Conservation (phyloP, 768 basidiomycete genomes). For the Agrocybe pediades region DNA sequence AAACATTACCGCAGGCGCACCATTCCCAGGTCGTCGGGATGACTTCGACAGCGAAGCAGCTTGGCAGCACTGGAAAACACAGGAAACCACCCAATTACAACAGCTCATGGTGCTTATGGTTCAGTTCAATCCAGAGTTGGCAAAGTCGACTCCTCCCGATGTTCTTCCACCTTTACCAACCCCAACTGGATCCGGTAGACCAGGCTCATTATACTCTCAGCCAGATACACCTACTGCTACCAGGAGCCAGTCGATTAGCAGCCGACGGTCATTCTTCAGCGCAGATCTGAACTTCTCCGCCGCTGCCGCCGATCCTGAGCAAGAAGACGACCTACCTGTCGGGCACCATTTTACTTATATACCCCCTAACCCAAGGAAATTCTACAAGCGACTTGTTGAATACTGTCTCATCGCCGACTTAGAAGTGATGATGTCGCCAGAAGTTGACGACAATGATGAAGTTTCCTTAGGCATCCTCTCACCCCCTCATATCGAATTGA, state of each 20-base stretch:
- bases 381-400: slow-evolving; percentile 84
- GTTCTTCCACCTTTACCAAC: slow-evolving; percentile 42
- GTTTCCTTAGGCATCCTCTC: slow-evolving; percentile 93
- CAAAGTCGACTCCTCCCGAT: slow-evolving; percentile 73
- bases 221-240: slow-evolving; percentile 36
- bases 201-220: slow-evolving; percentile 56
- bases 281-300: slow-evolving; percentile 33
- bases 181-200: slow-evolving; percentile 46
- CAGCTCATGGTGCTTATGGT: slow-evolving; percentile 90
- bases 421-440: slow-evolving; percentile 86
- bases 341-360: slow-evolving; percentile 88
- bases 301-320: slow-evolving; percentile 32
- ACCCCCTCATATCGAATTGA: slow-evolving; percentile 72
- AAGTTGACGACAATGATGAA: slow-evolving; percentile 93
- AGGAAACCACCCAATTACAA: slow-evolving; percentile 82
- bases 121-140: slow-evolving; percentile 82
- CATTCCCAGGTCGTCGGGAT: slow-evolving; percentile 84
- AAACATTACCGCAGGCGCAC: slow-evolving; percentile 80
- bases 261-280: slow-evolving; percentile 61
- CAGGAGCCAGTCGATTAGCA: slow-evolving; percentile 66
- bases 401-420: slow-evolving; percentile 83
- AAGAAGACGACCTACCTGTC: slow-evolving; percentile 69
- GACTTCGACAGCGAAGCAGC: slow-evolving; percentile 86
- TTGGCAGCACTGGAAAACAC: slow-evolving; percentile 80
- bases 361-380: slow-evolving; percentile 83